Evolutionary conservation across 306 rosid species (phyloP).

Genomic region (Cucurbita ficifolia): DNA sequence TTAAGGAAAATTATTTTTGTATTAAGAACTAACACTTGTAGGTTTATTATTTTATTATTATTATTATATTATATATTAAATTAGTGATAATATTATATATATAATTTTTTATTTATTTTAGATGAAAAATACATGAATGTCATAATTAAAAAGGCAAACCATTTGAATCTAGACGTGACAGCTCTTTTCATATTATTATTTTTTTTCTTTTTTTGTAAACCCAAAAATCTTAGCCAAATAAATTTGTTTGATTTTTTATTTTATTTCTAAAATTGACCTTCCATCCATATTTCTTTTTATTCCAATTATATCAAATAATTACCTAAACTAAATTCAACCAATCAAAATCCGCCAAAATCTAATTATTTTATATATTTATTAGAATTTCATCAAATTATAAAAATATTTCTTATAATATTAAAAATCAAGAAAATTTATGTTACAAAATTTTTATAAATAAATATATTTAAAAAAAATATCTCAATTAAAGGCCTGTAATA

Average conservation of each 20-base stretch:
- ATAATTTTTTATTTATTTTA: not conserved
- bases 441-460: no score
- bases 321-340: no score
- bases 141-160: not conserved
- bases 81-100: not conserved
- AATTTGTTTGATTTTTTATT: not conserved
- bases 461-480: not conserved
- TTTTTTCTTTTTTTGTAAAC: not conserved
- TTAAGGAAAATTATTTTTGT: not conserved
- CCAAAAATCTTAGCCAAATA: not conserved
- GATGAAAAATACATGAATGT: not conserved
- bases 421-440: not conserved
- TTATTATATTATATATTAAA: not conserved
- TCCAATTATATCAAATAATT: not conserved
- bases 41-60: not conserved
- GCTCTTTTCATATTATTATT: not conserved
- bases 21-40: not conserved
- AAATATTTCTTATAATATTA: no score
- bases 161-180: not conserved
- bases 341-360: no score
- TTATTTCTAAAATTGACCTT: not conserved
- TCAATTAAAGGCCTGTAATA: not conserved
- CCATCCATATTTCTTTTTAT: not conserved
- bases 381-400: no score
- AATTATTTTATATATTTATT: no score